Evolutionary conservation across 768 basidiomycete genomes (phyloP).

Genomic region (Chalciporus chontae): DNA sequence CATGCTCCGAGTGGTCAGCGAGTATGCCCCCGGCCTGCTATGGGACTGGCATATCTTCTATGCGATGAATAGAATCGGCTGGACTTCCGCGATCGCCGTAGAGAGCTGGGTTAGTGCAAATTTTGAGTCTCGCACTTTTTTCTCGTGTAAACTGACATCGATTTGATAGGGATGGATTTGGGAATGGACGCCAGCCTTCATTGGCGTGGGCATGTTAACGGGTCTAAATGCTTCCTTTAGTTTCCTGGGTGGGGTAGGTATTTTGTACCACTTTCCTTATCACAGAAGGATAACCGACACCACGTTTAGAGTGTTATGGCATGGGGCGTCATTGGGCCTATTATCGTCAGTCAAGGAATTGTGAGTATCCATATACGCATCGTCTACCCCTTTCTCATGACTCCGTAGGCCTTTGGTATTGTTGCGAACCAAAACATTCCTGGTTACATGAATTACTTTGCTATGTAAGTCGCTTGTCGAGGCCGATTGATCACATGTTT

Average conservation of each 20-base stretch:
- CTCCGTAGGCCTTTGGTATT: slow-evolving; percentile 17
- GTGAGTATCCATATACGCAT: slow-evolving; percentile 13
- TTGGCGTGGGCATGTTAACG: slow-evolving; percentile 56
- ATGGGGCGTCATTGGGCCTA: slow-evolving; percentile 60
- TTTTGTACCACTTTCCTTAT: background rate
- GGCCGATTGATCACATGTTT: background rate
- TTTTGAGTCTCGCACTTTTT: no score
- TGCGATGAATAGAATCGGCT: slow-evolving; percentile 54
- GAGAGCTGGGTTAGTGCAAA: slow-evolving; percentile 54
- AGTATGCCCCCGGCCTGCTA: slow-evolving; percentile 57
- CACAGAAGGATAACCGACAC: no score
- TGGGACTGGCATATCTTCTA: slow-evolving; percentile 68
- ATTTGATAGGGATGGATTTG: slow-evolving; percentile 30
- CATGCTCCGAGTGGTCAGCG: slow-evolving; percentile 49
- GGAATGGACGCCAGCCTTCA: slow-evolving; percentile 50
- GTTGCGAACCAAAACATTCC: slow-evolving; percentile 6
- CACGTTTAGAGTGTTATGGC: slow-evolving; percentile 47
- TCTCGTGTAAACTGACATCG: background rate
- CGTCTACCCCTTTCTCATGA: background rate
- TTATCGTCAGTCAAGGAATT: slow-evolving; percentile 45
- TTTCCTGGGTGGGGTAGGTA: slow-evolving; percentile 43
- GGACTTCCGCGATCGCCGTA: slow-evolving; percentile 53
- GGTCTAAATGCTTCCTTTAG: slow-evolving; percentile 56
- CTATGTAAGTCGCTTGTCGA: slow-evolving; percentile 7
- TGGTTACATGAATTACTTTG: slow-evolving; percentile 25